phyloP scores from a whole-genome alignment of 2,329 filamentous ascomycete species.

The Aspergillus sp. region DNA sequence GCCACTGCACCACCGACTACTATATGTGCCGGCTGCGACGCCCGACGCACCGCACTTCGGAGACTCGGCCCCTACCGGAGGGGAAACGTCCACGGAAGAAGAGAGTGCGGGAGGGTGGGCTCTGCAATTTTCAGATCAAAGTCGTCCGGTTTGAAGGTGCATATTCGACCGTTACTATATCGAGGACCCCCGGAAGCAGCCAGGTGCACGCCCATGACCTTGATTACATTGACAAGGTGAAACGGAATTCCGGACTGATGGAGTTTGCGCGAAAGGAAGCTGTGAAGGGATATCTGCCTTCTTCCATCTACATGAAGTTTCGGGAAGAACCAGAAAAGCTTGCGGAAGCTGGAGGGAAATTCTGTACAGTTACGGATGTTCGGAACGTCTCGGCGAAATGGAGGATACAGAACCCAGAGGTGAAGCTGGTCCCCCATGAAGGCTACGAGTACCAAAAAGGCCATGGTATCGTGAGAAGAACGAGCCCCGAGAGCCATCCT shows the following conservation, averaged over 20 bases:
- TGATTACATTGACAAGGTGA: constrained; percentile 48
- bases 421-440: constrained; percentile 43
- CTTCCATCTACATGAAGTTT: constrained; percentile 50
- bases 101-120: constrained; percentile 44
- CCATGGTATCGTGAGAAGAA: constrained; percentile 39
- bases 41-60: constrained; percentile 38
- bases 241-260: constrained; percentile 50
- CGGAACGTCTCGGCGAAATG: constrained; percentile 50
- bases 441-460: constrained; percentile 47
- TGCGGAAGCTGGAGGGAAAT: constrained; percentile 45
- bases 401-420: constrained; percentile 46
- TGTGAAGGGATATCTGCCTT: constrained; percentile 47
- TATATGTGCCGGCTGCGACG: constrained; percentile 48
- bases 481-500: constrained; percentile 15
- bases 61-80: constrained; percentile 42
- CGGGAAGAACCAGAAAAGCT: constrained; percentile 46
- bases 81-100: constrained; percentile 48
- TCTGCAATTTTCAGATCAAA: constrained; percentile 49
- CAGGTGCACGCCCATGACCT: constrained; percentile 46
- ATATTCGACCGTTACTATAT: constrained; percentile 44
- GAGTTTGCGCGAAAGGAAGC: constrained; percentile 46
- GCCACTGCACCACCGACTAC: constrained; percentile 45
- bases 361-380: constrained; percentile 48
- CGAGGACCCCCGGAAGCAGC: constrained; percentile 41
- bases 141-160: constrained; percentile 45